phyloP scores from a whole-genome alignment of 2,329 filamentous ascomycete species.

The Dactylellina leptospora region DNA sequence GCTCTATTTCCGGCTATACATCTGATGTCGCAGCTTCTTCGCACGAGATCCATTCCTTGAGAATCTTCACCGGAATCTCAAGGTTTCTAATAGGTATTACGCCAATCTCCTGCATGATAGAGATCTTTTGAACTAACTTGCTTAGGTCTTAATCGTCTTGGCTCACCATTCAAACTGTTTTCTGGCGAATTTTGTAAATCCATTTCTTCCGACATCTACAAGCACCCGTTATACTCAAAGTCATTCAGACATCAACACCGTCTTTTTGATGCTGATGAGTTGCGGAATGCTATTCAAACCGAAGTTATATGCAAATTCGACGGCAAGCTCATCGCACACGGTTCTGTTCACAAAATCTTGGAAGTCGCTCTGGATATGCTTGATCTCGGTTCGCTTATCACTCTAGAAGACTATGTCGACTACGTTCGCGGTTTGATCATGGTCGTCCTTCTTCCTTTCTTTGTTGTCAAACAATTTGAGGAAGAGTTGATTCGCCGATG shows the following conservation, averaged over 20 bases:
- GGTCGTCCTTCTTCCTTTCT: conserved; percentile 37
- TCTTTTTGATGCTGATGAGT: conserved; percentile 40
- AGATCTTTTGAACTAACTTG: not conserved
- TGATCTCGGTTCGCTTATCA: conserved; percentile 48
- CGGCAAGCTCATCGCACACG: conserved; percentile 23
- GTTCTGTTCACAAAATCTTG: conserved; percentile 28
- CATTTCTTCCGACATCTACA: conserved; percentile 42
- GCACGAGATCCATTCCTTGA: conserved; percentile 41
- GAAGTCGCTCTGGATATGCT: conserved; percentile 47
- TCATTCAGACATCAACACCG: conserved; percentile 28
- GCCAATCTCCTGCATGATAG: not conserved
- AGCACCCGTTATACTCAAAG: conserved; percentile 49
- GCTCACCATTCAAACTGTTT: conserved; percentile 49
- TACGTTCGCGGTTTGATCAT: conserved; percentile 42
- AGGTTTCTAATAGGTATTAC: conserved; percentile 34
- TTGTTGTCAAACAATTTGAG: conserved; percentile 28
- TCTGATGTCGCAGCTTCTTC: conserved; percentile 6
- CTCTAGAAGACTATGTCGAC: conserved; percentile 46
- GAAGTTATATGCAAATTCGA: conserved; percentile 44
- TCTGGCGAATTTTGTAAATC: conserved; percentile 52
- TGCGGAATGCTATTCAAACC: conserved; percentile 24
- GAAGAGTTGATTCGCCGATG: conserved; percentile 27
- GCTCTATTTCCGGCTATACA: conserved; percentile 16
- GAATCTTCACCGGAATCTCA: conserved; percentile 38
- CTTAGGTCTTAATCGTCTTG: conserved; percentile 34